Evolutionary conservation across 805 yeast genomes (phyloP).

Genomic region (Kurtzmaniella cleridarum): DNA sequence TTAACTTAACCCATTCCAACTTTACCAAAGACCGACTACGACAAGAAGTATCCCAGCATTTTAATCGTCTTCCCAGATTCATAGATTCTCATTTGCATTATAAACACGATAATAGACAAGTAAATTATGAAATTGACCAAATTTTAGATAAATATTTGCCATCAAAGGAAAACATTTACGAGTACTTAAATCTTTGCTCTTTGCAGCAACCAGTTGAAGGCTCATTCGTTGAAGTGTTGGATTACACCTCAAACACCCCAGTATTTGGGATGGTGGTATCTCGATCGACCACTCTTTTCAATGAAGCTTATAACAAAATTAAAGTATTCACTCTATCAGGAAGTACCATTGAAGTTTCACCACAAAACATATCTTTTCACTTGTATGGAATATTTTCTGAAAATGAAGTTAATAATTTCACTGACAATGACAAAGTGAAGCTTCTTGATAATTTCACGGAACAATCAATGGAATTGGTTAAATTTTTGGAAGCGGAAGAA

Average conservation of each 20-base stretch:
- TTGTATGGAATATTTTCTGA: conserved; percentile 18
- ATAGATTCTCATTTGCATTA: no score
- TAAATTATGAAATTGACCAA: no score
- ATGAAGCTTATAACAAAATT: conserved; percentile 25
- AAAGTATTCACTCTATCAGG: conserved; percentile 29
- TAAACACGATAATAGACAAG: no score
- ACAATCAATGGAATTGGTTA: conserved; percentile 9
- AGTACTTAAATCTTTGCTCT: no score
- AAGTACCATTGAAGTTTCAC: conserved; percentile 18
- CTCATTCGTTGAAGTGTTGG: conserved; percentile 32
- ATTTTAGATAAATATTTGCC: no score
- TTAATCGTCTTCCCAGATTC: no score
- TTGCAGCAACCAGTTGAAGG: conserved; percentile 21
- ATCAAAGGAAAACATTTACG: no score
- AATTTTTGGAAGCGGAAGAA: conserved; percentile 5
- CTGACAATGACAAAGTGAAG: conserved; percentile 13
- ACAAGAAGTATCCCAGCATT: no score
- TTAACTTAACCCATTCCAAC: no score
- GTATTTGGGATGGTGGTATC: conserved; percentile 34
- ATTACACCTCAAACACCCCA: conserved; percentile 10
- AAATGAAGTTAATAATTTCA: no score
- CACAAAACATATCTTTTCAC: conserved; percentile 27
- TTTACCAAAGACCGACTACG: no score
- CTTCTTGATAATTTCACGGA: conserved; percentile 21
- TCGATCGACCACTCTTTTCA: conserved; percentile 26